Base-by-base conservation (phyloP, 2,329 filamentous ascomycete species). In the Curvularia hawaiiensis region DNA sequence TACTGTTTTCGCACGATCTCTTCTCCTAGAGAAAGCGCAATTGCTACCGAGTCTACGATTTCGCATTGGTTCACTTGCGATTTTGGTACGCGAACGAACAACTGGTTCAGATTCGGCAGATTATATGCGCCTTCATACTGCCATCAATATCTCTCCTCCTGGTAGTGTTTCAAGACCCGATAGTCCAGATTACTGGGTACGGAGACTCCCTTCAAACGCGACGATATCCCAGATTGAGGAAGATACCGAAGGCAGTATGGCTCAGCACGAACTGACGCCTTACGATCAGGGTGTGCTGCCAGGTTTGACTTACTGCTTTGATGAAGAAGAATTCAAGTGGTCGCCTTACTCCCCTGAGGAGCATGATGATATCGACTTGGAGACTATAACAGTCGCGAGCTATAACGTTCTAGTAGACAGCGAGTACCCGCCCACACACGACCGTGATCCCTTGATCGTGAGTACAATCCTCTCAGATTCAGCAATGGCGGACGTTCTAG, bases 41-140 rank as follows among this genome's bases (percentile, higher is more conserved):
- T 68, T 82, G 6, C 61, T 88, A 16, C 79, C 83, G 0, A 59
- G 72, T 0, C 22, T 86, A 1, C 64, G 77, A 7, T 89, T 86
- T 80, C 67, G 77, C 3, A 75, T 81, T 4, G 70, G 73, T 1
- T 76, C 81, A 31, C 71, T 88, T 33, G 79, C 79, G 41, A 79
- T 89, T 22, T 75, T 89, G 45, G 70, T 83, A 45, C 81, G 85
- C 18, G 81, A 84, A 58, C 74, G 67, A 44, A 66, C 61, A 45
- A 67, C 59, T 39, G 66, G 70, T 7, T 60, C 72, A 7, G 46
- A 51, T 28, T 41, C 60, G 6, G 68, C 74, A 0, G 79, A 77
- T 24, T 74, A 78, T 41, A 89, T 90, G 88, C 81, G 76, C 40
- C 64, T 84, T 22, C 88, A 85, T 84, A 83, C 82, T 1, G 78